phyloP scores from a whole-genome alignment of 306 rosid species.

The Macrotyloma uniflorum region DNA sequence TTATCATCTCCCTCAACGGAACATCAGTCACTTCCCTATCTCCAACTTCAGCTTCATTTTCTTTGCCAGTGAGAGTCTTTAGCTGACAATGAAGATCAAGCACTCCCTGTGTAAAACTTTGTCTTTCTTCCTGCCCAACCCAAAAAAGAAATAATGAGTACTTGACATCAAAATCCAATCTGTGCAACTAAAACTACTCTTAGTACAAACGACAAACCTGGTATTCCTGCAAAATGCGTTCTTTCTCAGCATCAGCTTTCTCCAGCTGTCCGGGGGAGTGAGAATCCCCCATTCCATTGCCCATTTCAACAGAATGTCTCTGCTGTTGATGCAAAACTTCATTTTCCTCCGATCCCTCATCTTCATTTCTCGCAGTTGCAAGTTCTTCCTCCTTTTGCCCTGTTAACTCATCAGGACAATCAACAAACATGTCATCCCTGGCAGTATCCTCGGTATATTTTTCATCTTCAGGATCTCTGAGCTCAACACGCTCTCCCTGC shows the following conservation, averaged over 20 bases:
- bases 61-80: constrained; percentile 52
- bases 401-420: constrained; percentile 80
- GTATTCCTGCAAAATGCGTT: constrained; percentile 40
- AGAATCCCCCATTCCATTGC: constrained; percentile 43
- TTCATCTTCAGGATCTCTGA: constrained; percentile 47
- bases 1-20: constrained; percentile 50
- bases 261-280: constrained; percentile 38
- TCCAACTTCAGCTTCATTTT: constrained; percentile 35
- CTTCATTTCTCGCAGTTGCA: constrained; percentile 36
- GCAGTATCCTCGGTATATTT: constrained; percentile 60
- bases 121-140: constrained; percentile 65
- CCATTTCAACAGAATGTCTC: constrained; percentile 37
- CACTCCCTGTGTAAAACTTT: constrained; percentile 52
- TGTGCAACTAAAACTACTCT: neutral
- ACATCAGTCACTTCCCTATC: constrained; percentile 40
- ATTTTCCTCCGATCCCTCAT: constrained; percentile 47
- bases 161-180: neutral
- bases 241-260: constrained; percentile 51
- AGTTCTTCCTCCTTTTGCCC: constrained; percentile 55
- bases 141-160: constrained; percentile 6
- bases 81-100: constrained; percentile 58
- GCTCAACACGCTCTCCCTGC: constrained; percentile 37
- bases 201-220: constrained; percentile 48
- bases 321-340: constrained; percentile 10
- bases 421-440: constrained; percentile 85